These are phyloP conservation scores for Trichothecium roseum DNA, from an alignment of 2,329 filamentous ascomycete species.

Conservation along the genomic window DNA sequence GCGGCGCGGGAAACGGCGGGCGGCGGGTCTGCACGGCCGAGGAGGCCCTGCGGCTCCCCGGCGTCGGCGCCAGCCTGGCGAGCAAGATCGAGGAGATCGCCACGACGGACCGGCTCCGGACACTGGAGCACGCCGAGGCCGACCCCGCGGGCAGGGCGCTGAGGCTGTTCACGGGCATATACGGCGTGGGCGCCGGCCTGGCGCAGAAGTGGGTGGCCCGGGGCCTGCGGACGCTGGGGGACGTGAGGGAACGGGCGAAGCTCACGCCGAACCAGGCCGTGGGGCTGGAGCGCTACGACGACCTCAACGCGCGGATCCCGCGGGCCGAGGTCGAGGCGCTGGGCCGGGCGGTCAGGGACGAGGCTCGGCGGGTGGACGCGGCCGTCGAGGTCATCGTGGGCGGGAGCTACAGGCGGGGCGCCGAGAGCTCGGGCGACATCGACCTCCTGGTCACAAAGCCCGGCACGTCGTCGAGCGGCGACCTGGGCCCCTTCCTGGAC, in stretches of 20 bases:
- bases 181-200: conserved; percentile 62
- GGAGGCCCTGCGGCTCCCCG: conserved; percentile 57
- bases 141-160: conserved; percentile 58
- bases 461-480: conserved; percentile 36
- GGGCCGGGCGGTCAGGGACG: conserved; percentile 49
- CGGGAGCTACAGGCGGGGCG: conserved; percentile 78
- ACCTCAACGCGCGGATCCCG: conserved; percentile 71
- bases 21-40: conserved; percentile 58
- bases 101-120: conserved; percentile 57
- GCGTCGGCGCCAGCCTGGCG: conserved; percentile 64
- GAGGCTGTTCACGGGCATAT: conserved; percentile 64
- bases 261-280: conserved; percentile 62
- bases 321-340: conserved; percentile 64
- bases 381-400: conserved; percentile 62
- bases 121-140: conserved; percentile 58
- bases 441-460: conserved; percentile 73
- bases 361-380: conserved; percentile 50
- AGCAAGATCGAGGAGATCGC: conserved; percentile 86
- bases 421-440: conserved; percentile 66
- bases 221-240: conserved; percentile 64
- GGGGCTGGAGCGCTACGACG: conserved; percentile 69
- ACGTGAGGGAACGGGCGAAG: conserved; percentile 47
- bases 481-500: conserved; percentile 53
- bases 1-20: no score
- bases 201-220: conserved; percentile 68